phyloP scores from a whole-genome alignment of 2,329 filamentous ascomycete species.

The Diplodia intermedia region DNA sequence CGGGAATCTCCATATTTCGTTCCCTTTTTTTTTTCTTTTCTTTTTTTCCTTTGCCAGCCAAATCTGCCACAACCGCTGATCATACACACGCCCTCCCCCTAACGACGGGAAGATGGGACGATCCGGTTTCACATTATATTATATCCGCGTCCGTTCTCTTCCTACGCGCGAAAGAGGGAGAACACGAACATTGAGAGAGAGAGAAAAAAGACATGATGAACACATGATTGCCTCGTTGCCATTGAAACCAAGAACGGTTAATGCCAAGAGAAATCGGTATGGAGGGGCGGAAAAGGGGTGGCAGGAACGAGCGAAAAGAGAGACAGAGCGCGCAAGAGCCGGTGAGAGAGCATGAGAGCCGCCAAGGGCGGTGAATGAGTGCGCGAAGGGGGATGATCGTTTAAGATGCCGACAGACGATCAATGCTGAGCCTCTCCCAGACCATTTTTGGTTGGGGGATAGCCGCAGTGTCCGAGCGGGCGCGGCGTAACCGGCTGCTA shows the following conservation, averaged over 20 bases:
- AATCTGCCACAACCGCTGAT: neutral
- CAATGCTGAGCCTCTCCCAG: neutral
- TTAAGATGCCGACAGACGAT: neutral
- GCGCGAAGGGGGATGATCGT: neutral
- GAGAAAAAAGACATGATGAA: neutral
- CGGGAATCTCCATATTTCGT: neutral
- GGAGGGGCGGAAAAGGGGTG: neutral
- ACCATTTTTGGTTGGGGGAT: neutral
- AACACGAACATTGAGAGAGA: too few relatives aligned
- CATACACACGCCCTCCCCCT: neutral
- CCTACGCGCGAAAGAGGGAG: too few relatives aligned
- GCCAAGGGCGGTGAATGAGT: neutral
- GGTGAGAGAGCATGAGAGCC: neutral
- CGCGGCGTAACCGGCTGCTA: neutral
- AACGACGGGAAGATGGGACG: too few relatives aligned
- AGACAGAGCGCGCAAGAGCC: neutral
- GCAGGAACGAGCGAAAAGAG: neutral
- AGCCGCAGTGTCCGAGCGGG: neutral
- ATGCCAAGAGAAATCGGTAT: neutral
- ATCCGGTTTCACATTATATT: too few relatives aligned
- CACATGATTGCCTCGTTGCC: neutral
- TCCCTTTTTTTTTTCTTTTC: too few relatives aligned
- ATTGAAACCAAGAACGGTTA: neutral
- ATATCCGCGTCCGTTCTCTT: too few relatives aligned
- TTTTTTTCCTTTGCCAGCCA: too few relatives aligned